These are phyloP conservation scores for Mycena metata DNA, from an alignment of 768 basidiomycete genomes.

Conservation along the genomic window DNA sequence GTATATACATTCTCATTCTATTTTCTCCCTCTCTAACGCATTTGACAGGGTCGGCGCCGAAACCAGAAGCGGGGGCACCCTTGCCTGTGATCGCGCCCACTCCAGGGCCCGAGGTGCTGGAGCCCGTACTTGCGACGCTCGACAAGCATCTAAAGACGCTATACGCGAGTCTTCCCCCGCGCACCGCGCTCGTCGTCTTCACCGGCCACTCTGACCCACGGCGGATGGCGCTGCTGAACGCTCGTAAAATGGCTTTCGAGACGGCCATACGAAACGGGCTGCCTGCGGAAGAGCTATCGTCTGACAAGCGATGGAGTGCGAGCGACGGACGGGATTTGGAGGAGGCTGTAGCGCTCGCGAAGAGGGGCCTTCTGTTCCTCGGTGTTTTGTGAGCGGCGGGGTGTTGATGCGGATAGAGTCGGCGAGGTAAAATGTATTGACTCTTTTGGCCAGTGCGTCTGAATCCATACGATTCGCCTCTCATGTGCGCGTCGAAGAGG, in stretches of 20 bases:
- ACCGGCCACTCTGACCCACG: constrained; percentile 93
- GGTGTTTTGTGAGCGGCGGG: constrained; percentile 62
- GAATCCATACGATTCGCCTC: too few relatives aligned
- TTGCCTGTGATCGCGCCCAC: constrained; percentile 45
- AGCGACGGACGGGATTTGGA: constrained; percentile 85
- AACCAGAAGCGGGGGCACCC: constrained; percentile 56
- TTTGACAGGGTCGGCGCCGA: constrained; percentile 72
- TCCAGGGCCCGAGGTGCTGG: constrained; percentile 52
- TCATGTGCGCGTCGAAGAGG: too few relatives aligned
- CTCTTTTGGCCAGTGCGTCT: too few relatives aligned
- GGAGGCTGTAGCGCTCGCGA: constrained; percentile 82
- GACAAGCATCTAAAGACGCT: constrained; percentile 73
- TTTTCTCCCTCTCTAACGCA: constrained; percentile 13
- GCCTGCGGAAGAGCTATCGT: constrained; percentile 66
- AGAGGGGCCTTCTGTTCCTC: constrained; percentile 88
- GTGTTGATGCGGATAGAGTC: neutral
- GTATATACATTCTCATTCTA: constrained; percentile 45
- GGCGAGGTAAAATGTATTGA: too few relatives aligned
- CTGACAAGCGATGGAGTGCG: constrained; percentile 78
- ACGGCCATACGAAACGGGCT: constrained; percentile 67
- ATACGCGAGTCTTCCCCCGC: constrained; percentile 77
- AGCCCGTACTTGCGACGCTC: constrained; percentile 61
- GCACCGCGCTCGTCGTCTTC: constrained; percentile 87
- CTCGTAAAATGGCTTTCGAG: constrained; percentile 82
- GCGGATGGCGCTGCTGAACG: constrained; percentile 79